A percentile compares a stretch with the other conserved stretches of the same genome.
These are phyloP conservation scores for Huntiella decipiens DNA, from an alignment of 2,329 filamentous ascomycete genomes.

Conservation along the genomic window DNA sequence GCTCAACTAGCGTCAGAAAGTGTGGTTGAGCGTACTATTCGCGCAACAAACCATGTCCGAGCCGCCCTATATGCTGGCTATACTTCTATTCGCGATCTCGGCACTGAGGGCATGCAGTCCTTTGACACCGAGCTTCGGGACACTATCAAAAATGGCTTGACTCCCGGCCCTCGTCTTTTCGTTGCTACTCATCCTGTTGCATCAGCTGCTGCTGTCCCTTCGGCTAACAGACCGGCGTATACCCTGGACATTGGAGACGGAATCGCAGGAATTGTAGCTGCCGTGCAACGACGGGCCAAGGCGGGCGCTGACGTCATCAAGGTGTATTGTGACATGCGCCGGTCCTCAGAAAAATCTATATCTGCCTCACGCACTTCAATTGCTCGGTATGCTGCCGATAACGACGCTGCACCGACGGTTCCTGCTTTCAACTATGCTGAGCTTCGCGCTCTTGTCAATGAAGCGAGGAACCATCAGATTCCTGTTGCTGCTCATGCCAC, in stretches of 20 bases:
- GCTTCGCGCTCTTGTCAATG: constrained; percentile 29
- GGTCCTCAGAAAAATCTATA: neutral
- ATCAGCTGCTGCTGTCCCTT: constrained; percentile 29
- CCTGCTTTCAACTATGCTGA: constrained; percentile 28
- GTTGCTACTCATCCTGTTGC: constrained; percentile 33
- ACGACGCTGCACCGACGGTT: constrained; percentile 21
- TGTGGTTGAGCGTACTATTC: constrained; percentile 34
- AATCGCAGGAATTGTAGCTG: constrained; percentile 24
- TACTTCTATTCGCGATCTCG: constrained; percentile 38
- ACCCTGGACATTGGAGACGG: constrained; percentile 27
- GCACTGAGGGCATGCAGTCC: constrained; percentile 30
- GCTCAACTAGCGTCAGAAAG: constrained; percentile 39
- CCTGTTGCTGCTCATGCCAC: constrained; percentile 27
- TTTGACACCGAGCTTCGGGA: constrained; percentile 33
- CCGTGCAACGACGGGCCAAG: constrained; percentile 26
- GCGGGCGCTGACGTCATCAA: constrained; percentile 32
- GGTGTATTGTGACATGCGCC: constrained; percentile 25
- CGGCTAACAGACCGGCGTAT: constrained; percentile 24
- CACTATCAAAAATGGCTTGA: constrained; percentile 32
- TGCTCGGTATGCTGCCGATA: constrained; percentile 15
- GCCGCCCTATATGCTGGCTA: constrained; percentile 35
- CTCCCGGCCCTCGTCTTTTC: constrained; percentile 34
- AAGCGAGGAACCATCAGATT: constrained; percentile 22
- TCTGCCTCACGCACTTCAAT: constrained; percentile 19
- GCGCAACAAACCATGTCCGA: constrained; percentile 32